Evolutionary conservation across 2,329 filamentous ascomycete species (phyloP), one percentile per base, ranked within the genome.

Genomic region (Sporothrix brunneoviolacea): DNA sequence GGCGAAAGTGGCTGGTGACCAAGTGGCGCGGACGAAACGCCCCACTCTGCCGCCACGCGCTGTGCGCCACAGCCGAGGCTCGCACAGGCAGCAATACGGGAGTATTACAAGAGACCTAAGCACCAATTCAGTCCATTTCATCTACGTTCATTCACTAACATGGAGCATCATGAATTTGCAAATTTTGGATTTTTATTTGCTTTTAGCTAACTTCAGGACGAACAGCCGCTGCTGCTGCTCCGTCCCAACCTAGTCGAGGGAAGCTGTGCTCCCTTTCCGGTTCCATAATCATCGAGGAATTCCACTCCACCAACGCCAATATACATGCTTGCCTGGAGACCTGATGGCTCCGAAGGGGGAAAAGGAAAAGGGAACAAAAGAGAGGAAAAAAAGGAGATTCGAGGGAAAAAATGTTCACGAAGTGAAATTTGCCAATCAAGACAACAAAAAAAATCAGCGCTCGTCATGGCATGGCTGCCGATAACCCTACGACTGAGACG

Each of bases 401-500:
- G 19, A 21, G 7, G 24, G 21, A 41, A 54, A 30, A 16, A 48
- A 51, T 45, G 48, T 46, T 46, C 50, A 43, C 24, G 24, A 37
- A 44, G 33, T 27, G 32, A 28, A 24, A 37, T 8, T 18, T 36
- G 8, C 35, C 12, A 37, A 35, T 36, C 12, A 36, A 18, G 21
- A 4, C 12, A 19, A 12, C 4, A 16, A 21, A 45, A 18, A 24
- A 39, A 19, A 39, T 15, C 28, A 41, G 38, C n/a, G 36, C 16
- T 9, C 27, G n/a, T 28, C 38, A 18, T 33, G 19, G n/a, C 13
- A n/a, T n/a, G n/a, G n/a, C n/a, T n/a, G n/a, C 22, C 39, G 36
- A 28, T 9, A 30, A 33, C 16, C 33, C 47, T 49, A 51, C 28
- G 44, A 18, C 46, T 45, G 16, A 9, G 57, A 46, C 30, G 56